Percentiles rank a stretch among this genome's conserved stretches.
phyloP scores from a whole-genome alignment of 441 rosid genomes.

The Isatis lusitanica region DNA sequence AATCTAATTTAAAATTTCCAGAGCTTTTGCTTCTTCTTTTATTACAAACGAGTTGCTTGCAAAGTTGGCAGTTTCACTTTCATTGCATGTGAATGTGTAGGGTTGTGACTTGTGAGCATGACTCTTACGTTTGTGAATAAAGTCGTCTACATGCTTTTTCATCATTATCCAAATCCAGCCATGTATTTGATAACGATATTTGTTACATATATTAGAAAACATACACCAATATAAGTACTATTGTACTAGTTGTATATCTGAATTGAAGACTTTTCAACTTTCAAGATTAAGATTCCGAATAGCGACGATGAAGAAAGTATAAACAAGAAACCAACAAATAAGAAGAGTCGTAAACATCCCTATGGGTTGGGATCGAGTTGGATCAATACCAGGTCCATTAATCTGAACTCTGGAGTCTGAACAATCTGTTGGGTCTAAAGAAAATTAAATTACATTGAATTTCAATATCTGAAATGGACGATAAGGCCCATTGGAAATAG shows the following conservation, averaged over 20 bases:
- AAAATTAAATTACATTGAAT: background rate
- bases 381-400: too few relatives aligned
- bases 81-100: constrained; percentile 37
- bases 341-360: background rate
- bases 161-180: constrained; percentile 31
- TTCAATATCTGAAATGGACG: background rate
- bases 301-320: background rate
- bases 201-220: background rate
- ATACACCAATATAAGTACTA: background rate
- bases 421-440: too few relatives aligned
- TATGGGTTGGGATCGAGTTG: too few relatives aligned
- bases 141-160: constrained; percentile 30
- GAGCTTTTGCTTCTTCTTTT: background rate
- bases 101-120: constrained; percentile 18
- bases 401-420: too few relatives aligned
- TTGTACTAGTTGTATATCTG: background rate
- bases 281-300: background rate
- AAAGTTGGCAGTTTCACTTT: constrained; percentile 27
- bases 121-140: constrained; percentile 26
- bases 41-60: constrained; percentile 21
- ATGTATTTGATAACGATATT: constrained; percentile 15
- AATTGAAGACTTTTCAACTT: background rate
- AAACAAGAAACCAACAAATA: background rate
- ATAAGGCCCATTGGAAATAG: background rate
- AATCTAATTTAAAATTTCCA: background rate